These are phyloP conservation scores for Mimosa bimucronata DNA, from an alignment of 306 rosid species.

Conservation along the genomic window DNA sequence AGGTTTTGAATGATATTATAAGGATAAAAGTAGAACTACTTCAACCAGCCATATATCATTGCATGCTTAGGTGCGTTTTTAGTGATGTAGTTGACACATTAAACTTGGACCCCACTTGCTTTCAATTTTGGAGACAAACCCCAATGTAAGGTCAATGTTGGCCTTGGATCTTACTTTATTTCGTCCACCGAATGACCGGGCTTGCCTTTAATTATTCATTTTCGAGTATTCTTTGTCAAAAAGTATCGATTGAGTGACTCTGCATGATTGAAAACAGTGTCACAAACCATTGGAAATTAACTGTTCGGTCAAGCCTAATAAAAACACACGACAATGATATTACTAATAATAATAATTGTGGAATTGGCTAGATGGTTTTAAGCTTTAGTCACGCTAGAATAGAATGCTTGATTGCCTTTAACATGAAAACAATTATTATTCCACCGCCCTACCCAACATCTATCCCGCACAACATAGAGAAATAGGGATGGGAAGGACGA, in stretches of 20 bases:
- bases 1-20: constrained; percentile 24
- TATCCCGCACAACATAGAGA: neutral
- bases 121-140: constrained; percentile 46
- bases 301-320: constrained; percentile 38
- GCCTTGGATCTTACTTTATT: constrained; percentile 57
- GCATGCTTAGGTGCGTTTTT: constrained; percentile 41
- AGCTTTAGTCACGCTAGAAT: constrained; percentile 36
- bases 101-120: constrained; percentile 57
- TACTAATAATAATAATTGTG: constrained; percentile 32
- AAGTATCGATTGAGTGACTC: constrained; percentile 43
- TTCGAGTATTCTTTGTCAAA: constrained; percentile 55
- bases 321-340: constrained; percentile 12
- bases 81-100: constrained; percentile 38
- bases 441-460: constrained; percentile 40
- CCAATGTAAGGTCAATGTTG: constrained; percentile 50
- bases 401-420: constrained; percentile 30
- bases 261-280: constrained; percentile 43
- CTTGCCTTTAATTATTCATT: constrained; percentile 45
- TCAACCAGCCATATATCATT: constrained; percentile 30
- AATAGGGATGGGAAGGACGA: constrained; percentile 19
- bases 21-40: constrained; percentile 18
- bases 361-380: constrained; percentile 32
- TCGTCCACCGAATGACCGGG: constrained; percentile 48
- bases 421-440: constrained; percentile 33
- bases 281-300: constrained; percentile 34